Conservation (phyloP, 164 flowering plant species). For the Stephania yunnanensis region DNA sequence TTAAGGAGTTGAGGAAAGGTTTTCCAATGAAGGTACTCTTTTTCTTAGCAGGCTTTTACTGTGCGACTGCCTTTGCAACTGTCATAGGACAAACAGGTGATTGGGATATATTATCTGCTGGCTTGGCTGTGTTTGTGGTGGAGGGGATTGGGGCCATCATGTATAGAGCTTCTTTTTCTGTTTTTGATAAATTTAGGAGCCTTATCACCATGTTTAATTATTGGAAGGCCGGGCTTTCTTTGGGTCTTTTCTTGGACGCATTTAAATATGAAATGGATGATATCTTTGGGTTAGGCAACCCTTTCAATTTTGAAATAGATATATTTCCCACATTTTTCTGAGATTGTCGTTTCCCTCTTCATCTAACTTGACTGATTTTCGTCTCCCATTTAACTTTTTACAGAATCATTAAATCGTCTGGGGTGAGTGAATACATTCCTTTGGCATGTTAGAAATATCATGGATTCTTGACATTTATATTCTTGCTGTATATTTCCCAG, state of each 20-base stretch:
- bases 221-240: slow-evolving; percentile 87
- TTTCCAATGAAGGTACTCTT: slow-evolving; percentile 73
- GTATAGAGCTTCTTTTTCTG: slow-evolving; percentile 65
- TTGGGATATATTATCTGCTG: slow-evolving; percentile 96
- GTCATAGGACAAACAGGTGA: slow-evolving; percentile 98
- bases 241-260: slow-evolving; percentile 94
- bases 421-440: not conserved
- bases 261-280: slow-evolving; percentile 65
- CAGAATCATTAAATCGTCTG: not conserved
- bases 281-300: slow-evolving; percentile 26
- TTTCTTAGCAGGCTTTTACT: slow-evolving; percentile 86
- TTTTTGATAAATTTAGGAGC: slow-evolving; percentile 38
- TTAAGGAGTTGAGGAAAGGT: slow-evolving; percentile 51
- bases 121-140: slow-evolving; percentile 77
- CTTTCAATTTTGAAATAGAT: slow-evolving; percentile 33
- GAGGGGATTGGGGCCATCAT: slow-evolving; percentile 92
- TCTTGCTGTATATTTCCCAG: not conserved
- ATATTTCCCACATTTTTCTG: slow-evolving; percentile 23
- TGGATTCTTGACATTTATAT: not conserved
- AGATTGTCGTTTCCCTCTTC: not conserved
- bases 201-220: slow-evolving; percentile 67
- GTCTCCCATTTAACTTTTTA: not conserved
- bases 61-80: slow-evolving; percentile 94
- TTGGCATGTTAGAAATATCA: not conserved
- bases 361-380: not conserved